Conservation (phyloP, 164 flowering plant species). For the Taxillus chinensis region DNA sequence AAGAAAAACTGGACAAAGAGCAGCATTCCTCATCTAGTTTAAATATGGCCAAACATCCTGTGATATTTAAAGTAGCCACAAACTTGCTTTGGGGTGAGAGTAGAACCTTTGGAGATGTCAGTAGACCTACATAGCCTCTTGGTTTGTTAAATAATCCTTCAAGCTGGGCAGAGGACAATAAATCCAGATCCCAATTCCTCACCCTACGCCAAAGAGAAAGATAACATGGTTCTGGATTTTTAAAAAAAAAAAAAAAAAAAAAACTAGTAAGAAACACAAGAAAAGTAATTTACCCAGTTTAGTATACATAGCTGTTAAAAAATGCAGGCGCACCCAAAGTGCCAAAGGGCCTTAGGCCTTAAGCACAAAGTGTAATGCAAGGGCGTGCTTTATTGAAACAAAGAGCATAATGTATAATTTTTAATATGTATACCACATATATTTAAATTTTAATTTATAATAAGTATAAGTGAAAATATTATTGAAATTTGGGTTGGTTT, state of each 20-base stretch:
- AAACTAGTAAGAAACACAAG: not conserved
- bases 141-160: constrained; percentile 48
- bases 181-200: constrained; percentile 31
- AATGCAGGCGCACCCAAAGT: too few relatives aligned
- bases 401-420: too few relatives aligned
- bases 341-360: too few relatives aligned
- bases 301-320: too few relatives aligned
- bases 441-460: too few relatives aligned
- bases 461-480: too few relatives aligned
- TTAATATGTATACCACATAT: too few relatives aligned
- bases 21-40: constrained; percentile 30
- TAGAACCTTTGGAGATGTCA: constrained; percentile 55
- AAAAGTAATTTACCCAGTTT: too few relatives aligned
- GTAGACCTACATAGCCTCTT: constrained; percentile 27
- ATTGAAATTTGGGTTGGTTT: too few relatives aligned
- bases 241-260: constrained; percentile 4
- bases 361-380: too few relatives aligned
- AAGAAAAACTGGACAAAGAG: constrained; percentile 29
- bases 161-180: constrained; percentile 32
- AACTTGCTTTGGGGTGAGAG: constrained; percentile 58
- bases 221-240: constrained; percentile 45
- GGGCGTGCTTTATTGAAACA: too few relatives aligned
- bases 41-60: constrained; percentile 53
- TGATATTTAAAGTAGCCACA: constrained; percentile 58
- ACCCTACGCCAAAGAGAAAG: constrained; percentile 66